Evolutionary conservation across 768 basidiomycete species (phyloP).

Genomic region (Tubosaeta brunneosetosa): DNA sequence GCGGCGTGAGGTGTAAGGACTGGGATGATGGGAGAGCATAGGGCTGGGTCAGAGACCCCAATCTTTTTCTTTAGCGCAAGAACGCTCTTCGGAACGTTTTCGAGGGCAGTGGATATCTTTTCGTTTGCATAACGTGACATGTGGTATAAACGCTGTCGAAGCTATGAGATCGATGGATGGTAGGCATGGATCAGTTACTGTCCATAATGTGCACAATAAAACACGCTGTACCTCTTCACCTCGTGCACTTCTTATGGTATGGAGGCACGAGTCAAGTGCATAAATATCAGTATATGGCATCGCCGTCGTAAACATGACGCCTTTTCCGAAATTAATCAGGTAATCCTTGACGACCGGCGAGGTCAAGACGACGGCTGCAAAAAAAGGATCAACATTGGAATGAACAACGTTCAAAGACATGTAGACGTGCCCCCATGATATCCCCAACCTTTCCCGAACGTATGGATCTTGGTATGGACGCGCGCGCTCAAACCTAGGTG

Average conservation of each 20-base stretch:
- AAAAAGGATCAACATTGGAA: too few relatives aligned
- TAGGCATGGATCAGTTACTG: not conserved
- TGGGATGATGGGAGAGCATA: constrained; percentile 19
- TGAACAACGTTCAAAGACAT: too few relatives aligned
- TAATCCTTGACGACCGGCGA: constrained; percentile 15
- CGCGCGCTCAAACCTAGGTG: constrained; percentile 40
- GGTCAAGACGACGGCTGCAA: constrained; percentile 16
- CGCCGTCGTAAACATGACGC: constrained; percentile 20
- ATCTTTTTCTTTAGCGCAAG: not conserved
- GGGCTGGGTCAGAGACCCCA: not conserved
- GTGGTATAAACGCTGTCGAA: constrained; percentile 7
- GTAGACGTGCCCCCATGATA: constrained; percentile 13
- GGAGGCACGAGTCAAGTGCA: constrained; percentile 41
- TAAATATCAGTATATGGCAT: constrained; percentile 20
- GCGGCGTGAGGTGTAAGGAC: constrained; percentile 11
- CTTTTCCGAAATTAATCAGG: constrained; percentile 17
- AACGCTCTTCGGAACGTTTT: constrained; percentile 1
- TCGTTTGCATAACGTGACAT: constrained; percentile 13
- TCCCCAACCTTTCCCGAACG: constrained; percentile 45
- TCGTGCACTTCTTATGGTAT: constrained; percentile 6
- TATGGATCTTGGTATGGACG: constrained; percentile 45
- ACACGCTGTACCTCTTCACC: constrained; percentile 18
- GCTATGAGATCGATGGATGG: constrained; percentile 2
- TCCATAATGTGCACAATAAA: not conserved
- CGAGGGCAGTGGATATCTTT: constrained; percentile 2